Evolutionary conservation across 2,329 filamentous ascomycete species (phyloP), one percentile per base, ranked within the genome.

Genomic region (Colletotrichum nymphaeae): DNA sequence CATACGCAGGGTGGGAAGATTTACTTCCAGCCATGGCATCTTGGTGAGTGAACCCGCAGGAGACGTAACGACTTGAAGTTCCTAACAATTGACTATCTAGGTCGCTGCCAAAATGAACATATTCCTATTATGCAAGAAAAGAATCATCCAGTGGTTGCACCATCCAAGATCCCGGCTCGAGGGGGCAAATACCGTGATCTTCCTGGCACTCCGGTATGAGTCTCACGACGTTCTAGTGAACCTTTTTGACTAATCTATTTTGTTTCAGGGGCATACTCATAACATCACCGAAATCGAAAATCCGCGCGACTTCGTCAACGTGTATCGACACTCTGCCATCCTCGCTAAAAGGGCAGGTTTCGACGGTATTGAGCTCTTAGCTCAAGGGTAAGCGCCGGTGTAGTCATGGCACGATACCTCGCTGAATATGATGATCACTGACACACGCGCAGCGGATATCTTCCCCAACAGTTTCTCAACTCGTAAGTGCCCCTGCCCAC

Each of bases 11-110:
- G 37, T 42, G 14, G 16, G 37, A 42, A 19, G 37, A 42, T 42
- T 19, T 42, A 42, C 6, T 42, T 42, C 16, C 37, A 42, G 37
- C 37, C 37, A 42, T 19, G 37, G 37, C 37, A 42, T 42, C 37
- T 42, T 42, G 37, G 37, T 42, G 6, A 42, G 37, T 42, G 9
- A 42, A 19, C 16, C 37, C 37, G 6, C 16, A 1, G 16, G 89
- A 76, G 86, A 86, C 28, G 84, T 83, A 52, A 86, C 84, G 76
- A 88, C 90, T 75, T 19, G 37, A 42, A 89, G 84, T 79, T 76
- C 84, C 12, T 89, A 91, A 77, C 81, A 91, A 1, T 90, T 88
- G 11, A 19, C 37, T 42, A 3, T 32, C 4, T n/a, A 66, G 67
- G 67, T 1, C 71, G 67, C 24, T 60, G 35, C 16, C 67, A 73